A percentile compares a stretch with the other conserved stretches of the same genome.
Evolutionary conservation across 1,284 basidiomycete genomes (phyloP).

Genomic region (Porodaedalea pini): DNA sequence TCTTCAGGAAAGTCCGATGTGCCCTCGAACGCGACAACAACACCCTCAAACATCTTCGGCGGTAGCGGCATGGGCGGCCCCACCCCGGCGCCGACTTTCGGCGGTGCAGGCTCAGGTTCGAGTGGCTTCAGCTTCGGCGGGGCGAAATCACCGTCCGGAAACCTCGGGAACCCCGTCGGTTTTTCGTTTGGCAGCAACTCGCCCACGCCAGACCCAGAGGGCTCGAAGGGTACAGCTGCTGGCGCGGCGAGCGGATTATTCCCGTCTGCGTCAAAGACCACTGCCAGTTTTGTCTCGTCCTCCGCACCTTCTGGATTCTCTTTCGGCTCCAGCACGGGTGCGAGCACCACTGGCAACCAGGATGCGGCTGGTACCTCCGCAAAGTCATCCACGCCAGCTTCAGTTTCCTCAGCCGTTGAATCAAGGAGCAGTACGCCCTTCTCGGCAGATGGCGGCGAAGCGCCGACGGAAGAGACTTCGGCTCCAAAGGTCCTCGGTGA

Average conservation of each 20-base stretch:
- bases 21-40: not conserved
- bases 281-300: not conserved
- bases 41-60: conserved; percentile 6
- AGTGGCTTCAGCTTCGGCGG: conserved; percentile 7
- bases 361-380: not conserved
- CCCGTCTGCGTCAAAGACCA: not conserved
- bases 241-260: conserved; percentile 8
- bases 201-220: conserved; percentile 30
- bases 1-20: not conserved
- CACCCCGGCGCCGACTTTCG: conserved; percentile 6
- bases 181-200: conserved; percentile 42
- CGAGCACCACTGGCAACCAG: not conserved
- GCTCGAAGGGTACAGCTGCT: conserved; percentile 17
- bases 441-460: conserved; percentile 26
- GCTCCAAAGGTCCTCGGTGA: conserved; percentile 34
- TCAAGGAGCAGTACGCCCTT: conserved; percentile 21
- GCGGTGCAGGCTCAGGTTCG: not conserved
- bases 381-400: conserved; percentile 1
- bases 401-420: not conserved
- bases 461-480: conserved; percentile 12
- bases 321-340: not conserved
- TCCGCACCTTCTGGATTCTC: not conserved
- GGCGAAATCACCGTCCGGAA: conserved; percentile 31
- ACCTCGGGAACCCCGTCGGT: conserved; percentile 31
- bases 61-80: not conserved